Percentiles rank a stretch among this genome's conserved stretches.
Evolutionary conservation across 768 basidiomycete genomes (phyloP).

Genomic region (Leccinum variicolor): DNA sequence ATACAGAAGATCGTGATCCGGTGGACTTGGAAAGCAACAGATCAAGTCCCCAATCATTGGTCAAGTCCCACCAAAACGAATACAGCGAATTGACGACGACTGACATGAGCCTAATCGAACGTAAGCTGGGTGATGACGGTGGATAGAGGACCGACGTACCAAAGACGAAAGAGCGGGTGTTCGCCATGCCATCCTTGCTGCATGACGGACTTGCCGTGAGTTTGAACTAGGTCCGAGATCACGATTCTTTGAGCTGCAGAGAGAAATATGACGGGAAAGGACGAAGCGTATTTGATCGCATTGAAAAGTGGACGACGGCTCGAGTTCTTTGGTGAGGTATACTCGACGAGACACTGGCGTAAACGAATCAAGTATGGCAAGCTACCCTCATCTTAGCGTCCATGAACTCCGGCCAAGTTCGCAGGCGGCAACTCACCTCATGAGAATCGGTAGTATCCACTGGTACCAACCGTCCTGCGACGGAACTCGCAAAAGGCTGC

Average conservation of each 20-base stretch:
- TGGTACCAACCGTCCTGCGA: constrained; percentile 57
- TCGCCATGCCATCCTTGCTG: constrained; percentile 67
- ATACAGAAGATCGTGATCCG: constrained; percentile 37
- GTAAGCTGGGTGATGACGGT: constrained; percentile 1
- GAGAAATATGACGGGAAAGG: constrained; percentile 94
- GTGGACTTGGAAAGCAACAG: constrained; percentile 48
- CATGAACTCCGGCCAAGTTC: not conserved
- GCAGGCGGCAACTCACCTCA: constrained; percentile 59
- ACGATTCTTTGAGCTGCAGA: constrained; percentile 86
- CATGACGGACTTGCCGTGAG: constrained; percentile 42
- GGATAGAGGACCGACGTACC: constrained; percentile 46
- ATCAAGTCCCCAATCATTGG: constrained; percentile 94
- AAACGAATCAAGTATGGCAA: constrained; percentile 89
- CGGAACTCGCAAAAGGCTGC: constrained; percentile 67
- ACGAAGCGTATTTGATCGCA: constrained; percentile 93
- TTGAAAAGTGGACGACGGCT: constrained; percentile 79
- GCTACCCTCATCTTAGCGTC: constrained; percentile 32
- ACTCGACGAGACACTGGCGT: constrained; percentile 92
- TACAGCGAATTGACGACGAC: constrained; percentile 88
- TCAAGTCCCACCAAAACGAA: constrained; percentile 99
- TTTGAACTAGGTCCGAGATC: constrained; percentile 51
- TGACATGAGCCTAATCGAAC: constrained; percentile 63
- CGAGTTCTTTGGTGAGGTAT: constrained; percentile 56
- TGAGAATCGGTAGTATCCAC: constrained; percentile 79
- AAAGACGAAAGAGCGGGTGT: constrained; percentile 77